Conservation (phyloP, 139 green algal genomes). For the Trebouxia sp. region DNA sequence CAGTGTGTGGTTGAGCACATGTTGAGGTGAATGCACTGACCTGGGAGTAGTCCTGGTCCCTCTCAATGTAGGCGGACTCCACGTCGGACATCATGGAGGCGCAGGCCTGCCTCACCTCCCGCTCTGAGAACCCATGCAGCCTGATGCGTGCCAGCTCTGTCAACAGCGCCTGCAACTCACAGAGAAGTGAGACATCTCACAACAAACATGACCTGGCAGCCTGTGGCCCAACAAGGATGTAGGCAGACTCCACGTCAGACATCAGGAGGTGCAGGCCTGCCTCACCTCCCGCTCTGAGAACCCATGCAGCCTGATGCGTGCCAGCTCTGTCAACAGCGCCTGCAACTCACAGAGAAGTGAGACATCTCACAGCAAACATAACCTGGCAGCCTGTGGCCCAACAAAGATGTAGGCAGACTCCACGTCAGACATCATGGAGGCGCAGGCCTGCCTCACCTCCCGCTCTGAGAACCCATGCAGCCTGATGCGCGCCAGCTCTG, state of each 20-base stretch:
- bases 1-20: background rate
- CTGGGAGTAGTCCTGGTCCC: slow-evolving; percentile 66
- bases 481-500: slow-evolving; percentile 76
- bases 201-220: background rate
- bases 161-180: slow-evolving; percentile 52
- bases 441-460: slow-evolving; percentile 41
- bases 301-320: slow-evolving; percentile 73
- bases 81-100: slow-evolving; percentile 49
- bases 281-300: slow-evolving; percentile 56
- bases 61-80: slow-evolving; percentile 76
- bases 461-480: slow-evolving; percentile 65
- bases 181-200: background rate
- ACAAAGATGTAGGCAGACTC: slow-evolving; percentile 65
- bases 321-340: slow-evolving; percentile 71
- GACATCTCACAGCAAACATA: background rate
- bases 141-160: slow-evolving; percentile 76
- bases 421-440: slow-evolving; percentile 48
- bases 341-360: slow-evolving; percentile 32
- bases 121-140: slow-evolving; percentile 65
- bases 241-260: slow-evolving; percentile 70
- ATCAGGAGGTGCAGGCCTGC: slow-evolving; percentile 17
- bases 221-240: slow-evolving; percentile 34
- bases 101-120: slow-evolving; percentile 41
- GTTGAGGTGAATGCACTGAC: background rate
- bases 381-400: background rate